phyloP scores from a whole-genome alignment of 257 asterid genomes.

The Nyctanthes arbortristis region DNA sequence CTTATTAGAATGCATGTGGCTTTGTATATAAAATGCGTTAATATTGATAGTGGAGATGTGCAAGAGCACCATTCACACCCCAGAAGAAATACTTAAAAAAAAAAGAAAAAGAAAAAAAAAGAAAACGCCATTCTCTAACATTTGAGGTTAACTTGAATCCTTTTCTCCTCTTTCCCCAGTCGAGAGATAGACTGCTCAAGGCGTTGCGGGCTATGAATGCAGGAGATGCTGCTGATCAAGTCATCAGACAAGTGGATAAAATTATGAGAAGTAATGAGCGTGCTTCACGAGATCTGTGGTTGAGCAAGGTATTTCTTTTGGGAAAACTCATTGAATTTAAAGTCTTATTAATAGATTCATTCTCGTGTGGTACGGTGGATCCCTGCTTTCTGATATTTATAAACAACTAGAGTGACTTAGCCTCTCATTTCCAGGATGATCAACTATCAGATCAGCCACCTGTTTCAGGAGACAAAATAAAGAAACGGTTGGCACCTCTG shows the following conservation, averaged over 20 bases:
- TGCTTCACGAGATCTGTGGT: slow-evolving; percentile 71
- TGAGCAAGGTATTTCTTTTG: slow-evolving; percentile 59
- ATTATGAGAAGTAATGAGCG: slow-evolving; percentile 79
- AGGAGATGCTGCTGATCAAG: slow-evolving; percentile 99
- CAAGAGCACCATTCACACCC: background rate
- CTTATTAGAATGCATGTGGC: background rate
- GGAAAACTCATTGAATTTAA: slow-evolving; percentile 3
- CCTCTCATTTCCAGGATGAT: slow-evolving; percentile 59
- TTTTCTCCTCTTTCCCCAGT: slow-evolving; percentile 43
- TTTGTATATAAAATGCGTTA: background rate
- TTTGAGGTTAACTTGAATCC: slow-evolving; percentile 19
- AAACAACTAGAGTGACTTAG: slow-evolving; percentile 12
- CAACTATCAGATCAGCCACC: slow-evolving; percentile 53
- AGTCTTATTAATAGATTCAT: slow-evolving; percentile 1
- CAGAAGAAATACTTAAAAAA: slow-evolving; percentile 2
- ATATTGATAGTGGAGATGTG: slow-evolving; percentile 2
- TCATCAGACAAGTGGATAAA: slow-evolving; percentile 81
- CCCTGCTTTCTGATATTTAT: slow-evolving; percentile 20
- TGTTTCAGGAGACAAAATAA: slow-evolving; percentile 54
- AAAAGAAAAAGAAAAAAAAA: background rate
- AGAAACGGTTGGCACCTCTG: slow-evolving; percentile 60
- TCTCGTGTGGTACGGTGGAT: slow-evolving; percentile 3
- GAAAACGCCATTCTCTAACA: slow-evolving; percentile 4
- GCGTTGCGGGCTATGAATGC: slow-evolving; percentile 90
- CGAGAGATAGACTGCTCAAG: slow-evolving; percentile 83